These are phyloP conservation scores for Przewalskia tangutica DNA, from an alignment of 257 asterid species.

Conservation along the genomic window DNA sequence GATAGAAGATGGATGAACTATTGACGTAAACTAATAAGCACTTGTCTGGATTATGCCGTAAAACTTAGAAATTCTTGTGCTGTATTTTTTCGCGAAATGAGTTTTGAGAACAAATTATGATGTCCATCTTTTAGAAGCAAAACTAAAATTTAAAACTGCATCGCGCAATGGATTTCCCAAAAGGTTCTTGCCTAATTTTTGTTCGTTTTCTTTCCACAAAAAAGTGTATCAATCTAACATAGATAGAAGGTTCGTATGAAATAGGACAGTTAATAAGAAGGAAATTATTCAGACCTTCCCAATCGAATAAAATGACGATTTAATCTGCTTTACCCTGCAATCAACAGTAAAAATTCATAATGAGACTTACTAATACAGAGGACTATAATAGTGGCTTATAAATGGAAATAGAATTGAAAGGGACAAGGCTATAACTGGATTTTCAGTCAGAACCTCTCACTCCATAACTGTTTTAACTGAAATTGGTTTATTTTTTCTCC, in stretches of 20 bases:
- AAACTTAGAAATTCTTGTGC: not conserved
- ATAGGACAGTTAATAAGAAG: not conserved
- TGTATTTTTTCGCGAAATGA: not conserved
- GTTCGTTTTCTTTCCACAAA: not conserved
- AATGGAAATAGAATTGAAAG: not conserved
- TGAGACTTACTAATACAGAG: not conserved
- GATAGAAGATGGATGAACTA: not conserved
- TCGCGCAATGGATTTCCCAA: not conserved
- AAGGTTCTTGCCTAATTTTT: not conserved
- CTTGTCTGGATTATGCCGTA: not conserved
- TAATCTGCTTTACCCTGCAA: conserved; percentile 77
- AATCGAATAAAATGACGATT: conserved; percentile 80
- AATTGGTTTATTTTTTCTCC: not conserved
- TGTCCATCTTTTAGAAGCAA: not conserved
- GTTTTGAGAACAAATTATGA: not conserved
- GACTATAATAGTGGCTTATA: not conserved
- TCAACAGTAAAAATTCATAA: not conserved
- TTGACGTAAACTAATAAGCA: not conserved
- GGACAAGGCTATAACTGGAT: not conserved
- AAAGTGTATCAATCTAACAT: not conserved
- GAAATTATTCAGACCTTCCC: conserved; percentile 38
- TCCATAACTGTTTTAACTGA: not conserved
- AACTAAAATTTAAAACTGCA: not conserved
- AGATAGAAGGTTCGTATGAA: not conserved
- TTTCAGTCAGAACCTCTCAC: not conserved